These are phyloP conservation scores for Cytospora schulzeri DNA, from an alignment of 2,329 filamentous ascomycete species.

Conservation along the genomic window DNA sequence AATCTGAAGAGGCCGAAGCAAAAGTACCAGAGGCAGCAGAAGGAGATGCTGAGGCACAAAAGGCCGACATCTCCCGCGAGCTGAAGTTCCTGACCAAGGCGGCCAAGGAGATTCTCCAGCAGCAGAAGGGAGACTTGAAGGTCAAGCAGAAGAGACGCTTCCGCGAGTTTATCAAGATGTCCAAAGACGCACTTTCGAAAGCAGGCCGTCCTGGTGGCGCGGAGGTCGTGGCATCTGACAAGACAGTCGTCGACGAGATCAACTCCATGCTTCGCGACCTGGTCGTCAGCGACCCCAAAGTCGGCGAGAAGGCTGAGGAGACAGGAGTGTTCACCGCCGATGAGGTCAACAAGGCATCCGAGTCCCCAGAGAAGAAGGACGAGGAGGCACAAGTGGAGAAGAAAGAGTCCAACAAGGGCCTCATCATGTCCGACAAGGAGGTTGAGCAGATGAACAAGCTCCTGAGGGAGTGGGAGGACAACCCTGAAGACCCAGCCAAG, in stretches of 20 bases:
- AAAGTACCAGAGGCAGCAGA: slow-evolving; percentile 28
- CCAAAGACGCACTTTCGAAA: slow-evolving; percentile 64
- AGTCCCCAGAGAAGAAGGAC: slow-evolving; percentile 10
- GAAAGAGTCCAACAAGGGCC: not conserved
- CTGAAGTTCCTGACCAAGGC: slow-evolving; percentile 57
- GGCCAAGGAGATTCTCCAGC: slow-evolving; percentile 34
- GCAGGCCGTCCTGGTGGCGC: slow-evolving; percentile 41
- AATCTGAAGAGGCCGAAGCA: slow-evolving; percentile 12
- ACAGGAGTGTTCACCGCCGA: slow-evolving; percentile 30
- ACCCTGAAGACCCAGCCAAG: slow-evolving; percentile 74
- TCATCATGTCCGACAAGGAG: slow-evolving; percentile 49
- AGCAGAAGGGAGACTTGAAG: slow-evolving; percentile 47
- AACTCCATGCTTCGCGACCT: slow-evolving; percentile 51
- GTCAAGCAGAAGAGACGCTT: slow-evolving; percentile 76
- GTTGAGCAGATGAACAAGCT: slow-evolving; percentile 56
- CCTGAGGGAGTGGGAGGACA: slow-evolving; percentile 67
- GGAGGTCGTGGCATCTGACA: slow-evolving; percentile 41
- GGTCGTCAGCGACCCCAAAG: slow-evolving; percentile 39
- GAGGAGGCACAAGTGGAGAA: slow-evolving; percentile 9
- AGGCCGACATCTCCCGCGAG: slow-evolving; percentile 18
- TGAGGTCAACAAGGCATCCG: slow-evolving; percentile 19
- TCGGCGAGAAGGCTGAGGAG: slow-evolving; percentile 20
- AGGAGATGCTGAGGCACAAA: slow-evolving; percentile 29
- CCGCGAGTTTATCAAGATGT: slow-evolving; percentile 68
- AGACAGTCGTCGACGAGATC: slow-evolving; percentile 54